Evolutionary conservation across 129 eudicot species (phyloP).

Genomic region (Tagetes patula): DNA sequence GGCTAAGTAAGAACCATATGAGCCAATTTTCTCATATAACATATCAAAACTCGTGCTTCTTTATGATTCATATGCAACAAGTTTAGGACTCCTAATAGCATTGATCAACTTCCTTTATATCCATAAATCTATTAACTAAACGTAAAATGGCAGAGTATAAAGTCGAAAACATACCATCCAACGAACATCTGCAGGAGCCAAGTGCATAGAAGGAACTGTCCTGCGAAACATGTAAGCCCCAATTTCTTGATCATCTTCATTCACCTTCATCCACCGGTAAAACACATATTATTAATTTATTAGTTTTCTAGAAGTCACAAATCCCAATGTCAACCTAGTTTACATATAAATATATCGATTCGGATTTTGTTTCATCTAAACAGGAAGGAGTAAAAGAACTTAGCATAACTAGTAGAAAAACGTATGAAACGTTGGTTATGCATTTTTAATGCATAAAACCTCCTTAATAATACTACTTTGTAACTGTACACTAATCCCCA

Average conservation of each 20-base stretch:
- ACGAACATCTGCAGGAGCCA: conserved; percentile 83
- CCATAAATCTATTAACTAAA: neutral
- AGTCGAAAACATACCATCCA: conserved; percentile 75
- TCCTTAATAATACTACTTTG: no score
- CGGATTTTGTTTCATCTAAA: conserved; percentile 3
- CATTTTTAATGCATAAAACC: no score
- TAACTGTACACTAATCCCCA: no score
- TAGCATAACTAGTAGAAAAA: neutral
- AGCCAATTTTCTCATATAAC: neutral
- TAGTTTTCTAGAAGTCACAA: neutral
- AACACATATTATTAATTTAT: conserved; percentile 1
- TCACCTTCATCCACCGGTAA: conserved; percentile 53
- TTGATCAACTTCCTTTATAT: neutral
- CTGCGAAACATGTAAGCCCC: conserved; percentile 96
- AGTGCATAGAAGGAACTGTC: conserved; percentile 79
- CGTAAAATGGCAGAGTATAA: neutral
- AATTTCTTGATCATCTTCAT: conserved; percentile 92
- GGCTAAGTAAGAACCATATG: neutral
- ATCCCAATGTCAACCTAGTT: neutral
- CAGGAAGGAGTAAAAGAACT: neutral
- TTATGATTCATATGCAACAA: neutral
- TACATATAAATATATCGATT: neutral
- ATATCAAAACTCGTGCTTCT: no score
- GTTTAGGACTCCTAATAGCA: no score
- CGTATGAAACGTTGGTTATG: neutral